Evolutionary conservation across 2,329 filamentous ascomycete genomes (phyloP), one percentile per base, ranked within the genome.

Genomic region (Plectosphaerella cucumerina): DNA sequence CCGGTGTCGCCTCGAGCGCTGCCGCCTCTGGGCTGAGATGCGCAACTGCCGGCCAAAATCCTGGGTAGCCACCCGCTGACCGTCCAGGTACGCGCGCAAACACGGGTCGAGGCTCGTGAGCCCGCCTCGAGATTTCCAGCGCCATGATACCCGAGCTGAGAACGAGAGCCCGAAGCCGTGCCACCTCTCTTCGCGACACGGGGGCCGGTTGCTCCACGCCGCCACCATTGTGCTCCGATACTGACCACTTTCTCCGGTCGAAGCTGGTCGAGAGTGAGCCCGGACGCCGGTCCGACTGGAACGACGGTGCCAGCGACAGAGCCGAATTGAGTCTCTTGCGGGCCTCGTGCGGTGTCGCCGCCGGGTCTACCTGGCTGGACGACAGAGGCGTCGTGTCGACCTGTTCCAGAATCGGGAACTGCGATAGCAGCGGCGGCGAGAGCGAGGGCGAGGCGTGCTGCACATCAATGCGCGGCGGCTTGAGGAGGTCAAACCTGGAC

Each of bases 91-190:
- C 15, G 51, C 56, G 17, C 12, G 53, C 47, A 17, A 56, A 56
- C n/a, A 50, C 50, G 4, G 37, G 22, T 3, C 68, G 69, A 10
- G 66, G 63, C 34, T 76, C 74, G 43, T 85, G 70, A 4, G 87
- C 84, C 44, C 86, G 81, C 4, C 84, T 80, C 23, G 78, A 77
- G 50, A 97, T 89, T 62, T 94, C 89, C 61, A 85, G 85, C 1
- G 93, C 92, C 70, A 95, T 96, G 62, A 97, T 85, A n/a, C 91
- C 92, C 0, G 90, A 90, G 56, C 86, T 88, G 6, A 48, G 47
- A 5, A 48, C 47, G 3, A 48, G 47, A 6, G 47, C 47, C 12
- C 47, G 47, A 11, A 48, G 47, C 10, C 47, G 47, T 15, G 47
- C 47, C 10, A 48, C 20, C 59, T 97, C 93, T n/a, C 82, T 81